A percentile compares a stretch with the other conserved stretches of the same genome.
Conservation (phyloP, 306 rosid genomes). For the Fagus crenata region DNA sequence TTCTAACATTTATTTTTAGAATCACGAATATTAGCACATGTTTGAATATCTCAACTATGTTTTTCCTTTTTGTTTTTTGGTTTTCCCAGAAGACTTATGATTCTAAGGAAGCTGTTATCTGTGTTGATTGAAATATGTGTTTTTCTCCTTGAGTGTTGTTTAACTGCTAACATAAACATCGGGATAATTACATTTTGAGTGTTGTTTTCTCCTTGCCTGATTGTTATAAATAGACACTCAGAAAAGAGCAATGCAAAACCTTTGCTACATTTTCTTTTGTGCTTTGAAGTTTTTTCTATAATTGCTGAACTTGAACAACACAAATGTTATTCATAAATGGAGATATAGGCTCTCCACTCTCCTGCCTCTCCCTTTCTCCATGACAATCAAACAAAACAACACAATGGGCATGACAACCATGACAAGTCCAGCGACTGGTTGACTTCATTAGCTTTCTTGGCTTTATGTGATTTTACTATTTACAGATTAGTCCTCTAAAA, state of each 20-base stretch:
- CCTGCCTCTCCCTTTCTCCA: slow-evolving; percentile 56
- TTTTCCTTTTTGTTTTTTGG: neutral
- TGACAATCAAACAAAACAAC: neutral
- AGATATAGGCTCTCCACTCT: slow-evolving; percentile 42
- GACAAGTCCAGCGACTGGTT: neutral
- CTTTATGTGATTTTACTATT: neutral
- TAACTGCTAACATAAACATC: neutral
- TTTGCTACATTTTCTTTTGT: neutral
- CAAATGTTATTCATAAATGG: slow-evolving; percentile 26
- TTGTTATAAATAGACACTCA: neutral
- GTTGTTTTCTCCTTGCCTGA: neutral
- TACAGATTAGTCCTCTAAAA: slow-evolving; percentile 45
- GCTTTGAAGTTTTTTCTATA: neutral
- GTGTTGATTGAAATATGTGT: neutral
- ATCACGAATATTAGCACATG: neutral
- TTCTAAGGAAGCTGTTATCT: neutral
- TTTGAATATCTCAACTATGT: neutral
- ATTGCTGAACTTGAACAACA: slow-evolving; percentile 15
- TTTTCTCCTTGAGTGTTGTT: neutral
- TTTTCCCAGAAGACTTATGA: neutral
- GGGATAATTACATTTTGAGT: neutral
- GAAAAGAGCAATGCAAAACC: neutral
- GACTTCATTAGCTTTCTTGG: neutral
- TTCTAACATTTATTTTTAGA: neutral
- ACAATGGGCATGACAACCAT: neutral